Conservation (phyloP, 495 filamentous ascomycete species). For the Amorphotheca resinae region DNA sequence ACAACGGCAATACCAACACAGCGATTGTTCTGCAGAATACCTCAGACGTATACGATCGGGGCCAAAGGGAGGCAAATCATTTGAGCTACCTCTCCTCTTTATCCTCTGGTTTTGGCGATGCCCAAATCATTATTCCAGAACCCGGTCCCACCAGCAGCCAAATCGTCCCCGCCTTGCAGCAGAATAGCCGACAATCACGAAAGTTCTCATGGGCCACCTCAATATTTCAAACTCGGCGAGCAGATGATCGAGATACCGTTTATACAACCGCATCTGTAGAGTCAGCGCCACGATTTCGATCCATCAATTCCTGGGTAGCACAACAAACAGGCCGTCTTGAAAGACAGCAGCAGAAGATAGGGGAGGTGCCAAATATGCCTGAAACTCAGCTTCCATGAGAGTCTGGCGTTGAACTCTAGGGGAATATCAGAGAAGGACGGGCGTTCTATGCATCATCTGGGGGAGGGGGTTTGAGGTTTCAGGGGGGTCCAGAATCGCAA, state of each 20-base stretch:
- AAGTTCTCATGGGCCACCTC: constrained; percentile 16
- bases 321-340: constrained; percentile 31
- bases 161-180: background rate
- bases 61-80: constrained; percentile 23
- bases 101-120: constrained; percentile 43
- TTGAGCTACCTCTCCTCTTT: constrained; percentile 36
- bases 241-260: constrained; percentile 21
- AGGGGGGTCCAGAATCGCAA: constrained; percentile 16
- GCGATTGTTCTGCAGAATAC: constrained; percentile 3
- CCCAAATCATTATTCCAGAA: constrained; percentile 31
- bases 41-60: constrained; percentile 22
- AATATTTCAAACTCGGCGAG: background rate
- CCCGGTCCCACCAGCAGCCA: constrained; percentile 5
- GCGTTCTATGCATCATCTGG: constrained; percentile 18
- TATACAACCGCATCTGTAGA: constrained; percentile 32
- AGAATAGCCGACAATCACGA: constrained; percentile 7
- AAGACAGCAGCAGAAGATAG: constrained; percentile 6
- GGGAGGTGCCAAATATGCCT: constrained; percentile 14
- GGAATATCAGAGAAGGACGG: constrained; percentile 13
- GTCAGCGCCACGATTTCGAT: constrained; percentile 39
- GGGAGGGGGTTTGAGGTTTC: constrained; percentile 14
- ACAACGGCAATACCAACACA: constrained; percentile 4
- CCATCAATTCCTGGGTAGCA: constrained; percentile 47
- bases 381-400: constrained; percentile 7
- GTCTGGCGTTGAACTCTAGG: constrained; percentile 8